Evolutionary conservation across 805 yeast genomes (phyloP).

Genomic region (Saccharomycopsis oosterbeekiorum): DNA sequence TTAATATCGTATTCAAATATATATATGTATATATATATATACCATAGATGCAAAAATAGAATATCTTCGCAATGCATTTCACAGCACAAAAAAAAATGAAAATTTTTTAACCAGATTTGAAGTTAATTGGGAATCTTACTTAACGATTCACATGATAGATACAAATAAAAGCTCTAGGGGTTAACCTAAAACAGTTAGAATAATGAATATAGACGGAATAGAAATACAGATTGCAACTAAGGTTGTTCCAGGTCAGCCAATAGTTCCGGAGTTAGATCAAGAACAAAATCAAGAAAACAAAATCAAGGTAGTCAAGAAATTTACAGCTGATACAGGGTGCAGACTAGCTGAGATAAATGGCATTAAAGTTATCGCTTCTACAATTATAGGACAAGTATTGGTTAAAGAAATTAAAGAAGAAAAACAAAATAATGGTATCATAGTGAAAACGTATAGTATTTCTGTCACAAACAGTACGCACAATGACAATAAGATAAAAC

Average conservation of each 20-base stretch:
- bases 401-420: constrained; percentile 1
- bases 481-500: constrained; percentile 22
- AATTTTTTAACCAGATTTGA: neutral
- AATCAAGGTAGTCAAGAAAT: constrained; percentile 1
- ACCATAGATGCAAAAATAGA: too few species aligned
- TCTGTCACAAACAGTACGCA: constrained; percentile 20
- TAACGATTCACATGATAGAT: neutral
- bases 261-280: constrained; percentile 12
- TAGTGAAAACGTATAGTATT: neutral
- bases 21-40: too few species aligned
- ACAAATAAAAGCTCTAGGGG: too few species aligned
- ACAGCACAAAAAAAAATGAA: neutral
- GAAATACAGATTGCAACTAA: constrained; percentile 1
- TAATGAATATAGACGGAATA: constrained; percentile 1
- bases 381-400: constrained; percentile 4
- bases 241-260: constrained; percentile 18
- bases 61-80: neutral
- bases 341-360: constrained; percentile 1
- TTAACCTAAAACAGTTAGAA: neutral
- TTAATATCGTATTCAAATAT: too few species aligned
- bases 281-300: neutral
- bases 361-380: neutral
- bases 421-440: neutral
- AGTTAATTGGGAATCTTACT: neutral
- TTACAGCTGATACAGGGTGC: constrained; percentile 14